Base-by-base conservation (phyloP, 345 rosid species). In the Zanthoxylum bungeanum region DNA sequence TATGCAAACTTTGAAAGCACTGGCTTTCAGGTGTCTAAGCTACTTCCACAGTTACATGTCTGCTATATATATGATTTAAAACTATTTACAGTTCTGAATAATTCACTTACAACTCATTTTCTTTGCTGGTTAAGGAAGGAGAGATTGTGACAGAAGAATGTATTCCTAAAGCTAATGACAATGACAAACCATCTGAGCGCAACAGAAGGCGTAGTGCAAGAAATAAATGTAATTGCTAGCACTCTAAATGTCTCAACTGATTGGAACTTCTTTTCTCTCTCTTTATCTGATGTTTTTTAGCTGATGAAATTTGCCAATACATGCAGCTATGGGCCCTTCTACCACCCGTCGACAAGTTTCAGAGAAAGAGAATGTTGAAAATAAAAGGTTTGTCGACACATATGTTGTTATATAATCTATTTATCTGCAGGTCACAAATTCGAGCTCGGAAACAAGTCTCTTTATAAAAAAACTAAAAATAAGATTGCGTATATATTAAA, bases 311-410 rank as follows among this genome's bases (percentile, higher is more conserved):
- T 50, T 77, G 10, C 53, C 55, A 71, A 30, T 30, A 36, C 55
- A 16, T 75, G 80, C 80, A 93, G 97, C 98, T 25, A 74, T 81
- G 75, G 88, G 85, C 49, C 76, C 83, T 77, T 75, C 85, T 9
- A 70, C 81, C 46, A n/a, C 76, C 16, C 68, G 59, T 56, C 79
- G 60, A 66, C 73, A 28, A 65, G 82, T 61, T 47, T 59, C 44
- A 60, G 87, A 85, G 44, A 83, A 84, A 47, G 88, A 85, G 68
- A 88, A 78, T 76, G 69, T 53, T 8, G 88, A 88, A 76, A 82
- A 72, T 73, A 90, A 88, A 83, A 87, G 93, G 96, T 87, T 62
- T 30, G 72, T n/a, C n/a, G n/a, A n/a, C n/a, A 24, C 12, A 55
- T 55, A n/a, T 62, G 7, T 22, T 25, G 22, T 51, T 44, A 39